A percentile compares a stretch with the other conserved stretches of the same genome.
Conservation (phyloP, 176 grass and related monocot species). For the Avena eriantha region DNA sequence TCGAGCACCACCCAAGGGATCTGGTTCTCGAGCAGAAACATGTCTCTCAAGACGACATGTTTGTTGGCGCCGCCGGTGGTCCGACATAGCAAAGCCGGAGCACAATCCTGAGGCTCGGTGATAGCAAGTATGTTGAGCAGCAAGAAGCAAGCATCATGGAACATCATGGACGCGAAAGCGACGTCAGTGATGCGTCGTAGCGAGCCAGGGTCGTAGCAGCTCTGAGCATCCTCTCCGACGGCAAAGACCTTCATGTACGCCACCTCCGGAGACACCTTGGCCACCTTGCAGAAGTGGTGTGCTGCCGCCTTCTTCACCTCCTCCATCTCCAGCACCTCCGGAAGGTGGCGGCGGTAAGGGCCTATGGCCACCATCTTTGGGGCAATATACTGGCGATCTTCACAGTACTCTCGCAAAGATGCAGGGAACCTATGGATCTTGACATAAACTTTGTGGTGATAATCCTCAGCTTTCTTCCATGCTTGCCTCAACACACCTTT, state of each 20-base stretch:
- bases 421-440: background rate
- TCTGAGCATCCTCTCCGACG: background rate
- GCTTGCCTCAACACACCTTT: too few relatives aligned
- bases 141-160: conserved; percentile 18
- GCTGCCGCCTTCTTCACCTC: background rate
- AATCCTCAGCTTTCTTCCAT: too few relatives aligned
- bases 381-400: background rate
- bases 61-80: background rate
- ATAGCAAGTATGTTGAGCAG: background rate
- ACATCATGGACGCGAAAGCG: too few relatives aligned
- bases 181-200: too few relatives aligned
- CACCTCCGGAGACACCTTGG: too few relatives aligned
- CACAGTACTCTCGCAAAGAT: background rate
- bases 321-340: background rate
- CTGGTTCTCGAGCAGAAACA: conserved; percentile 7
- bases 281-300: background rate
- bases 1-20: conserved; percentile 5
- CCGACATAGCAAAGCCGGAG: background rate
- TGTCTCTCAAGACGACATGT: background rate
- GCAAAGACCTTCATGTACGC: background rate
- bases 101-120: too few relatives aligned
- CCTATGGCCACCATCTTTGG: background rate
- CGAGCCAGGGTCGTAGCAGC: background rate
- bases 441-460: too few relatives aligned
- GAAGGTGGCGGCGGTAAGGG: background rate